These are phyloP conservation scores for Alternaria dauci DNA, from an alignment of 2,329 filamentous ascomycete species.

Conservation along the genomic window DNA sequence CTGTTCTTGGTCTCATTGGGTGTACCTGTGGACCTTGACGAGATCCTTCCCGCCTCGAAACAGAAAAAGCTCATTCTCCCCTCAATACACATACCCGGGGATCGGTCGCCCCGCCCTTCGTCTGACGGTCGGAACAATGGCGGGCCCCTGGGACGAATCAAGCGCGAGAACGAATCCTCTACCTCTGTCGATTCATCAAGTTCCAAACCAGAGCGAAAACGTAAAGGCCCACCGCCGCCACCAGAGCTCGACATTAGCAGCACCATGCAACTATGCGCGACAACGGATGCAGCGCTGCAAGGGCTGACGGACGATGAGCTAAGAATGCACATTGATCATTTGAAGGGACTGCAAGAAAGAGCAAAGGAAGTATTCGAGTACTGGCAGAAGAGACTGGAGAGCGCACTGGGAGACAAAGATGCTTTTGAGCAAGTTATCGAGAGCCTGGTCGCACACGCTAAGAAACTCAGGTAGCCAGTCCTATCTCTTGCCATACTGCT, in stretches of 20 bases:
- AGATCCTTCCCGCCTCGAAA: slow-evolving; percentile 95
- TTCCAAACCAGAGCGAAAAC: slow-evolving; percentile 54
- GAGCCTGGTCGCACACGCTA: slow-evolving; percentile 90
- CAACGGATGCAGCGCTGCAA: slow-evolving; percentile 81
- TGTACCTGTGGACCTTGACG: slow-evolving; percentile 94
- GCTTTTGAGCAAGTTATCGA: slow-evolving; percentile 97
- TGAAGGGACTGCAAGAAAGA: slow-evolving; percentile 73
- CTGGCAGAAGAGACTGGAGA: slow-evolving; percentile 86
- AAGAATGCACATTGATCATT: slow-evolving; percentile 70
- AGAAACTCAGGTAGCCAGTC: slow-evolving; percentile 73
- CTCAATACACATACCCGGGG: slow-evolving; percentile 65
- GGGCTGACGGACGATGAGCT: slow-evolving; percentile 84
- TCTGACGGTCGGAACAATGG: slow-evolving; percentile 49
- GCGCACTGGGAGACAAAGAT: slow-evolving; percentile 88
- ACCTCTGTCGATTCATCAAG: slow-evolving; percentile 51
- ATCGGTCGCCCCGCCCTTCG: slow-evolving; percentile 49
- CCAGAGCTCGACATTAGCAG: slow-evolving; percentile 82
- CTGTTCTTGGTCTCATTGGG: slow-evolving; percentile 95
- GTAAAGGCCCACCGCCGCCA: slow-evolving; percentile 69
- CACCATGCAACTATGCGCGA: slow-evolving; percentile 79
- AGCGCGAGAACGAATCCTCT: slow-evolving; percentile 50
- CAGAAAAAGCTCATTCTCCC: slow-evolving; percentile 97
- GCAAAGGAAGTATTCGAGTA: slow-evolving; percentile 84
- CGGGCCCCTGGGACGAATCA: slow-evolving; percentile 48
- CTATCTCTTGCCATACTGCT: neutral